Percentiles rank a stretch among this genome's conserved stretches.
phyloP scores from a whole-genome alignment of 305 asterid genomes.

The Nicotiana rustica region DNA sequence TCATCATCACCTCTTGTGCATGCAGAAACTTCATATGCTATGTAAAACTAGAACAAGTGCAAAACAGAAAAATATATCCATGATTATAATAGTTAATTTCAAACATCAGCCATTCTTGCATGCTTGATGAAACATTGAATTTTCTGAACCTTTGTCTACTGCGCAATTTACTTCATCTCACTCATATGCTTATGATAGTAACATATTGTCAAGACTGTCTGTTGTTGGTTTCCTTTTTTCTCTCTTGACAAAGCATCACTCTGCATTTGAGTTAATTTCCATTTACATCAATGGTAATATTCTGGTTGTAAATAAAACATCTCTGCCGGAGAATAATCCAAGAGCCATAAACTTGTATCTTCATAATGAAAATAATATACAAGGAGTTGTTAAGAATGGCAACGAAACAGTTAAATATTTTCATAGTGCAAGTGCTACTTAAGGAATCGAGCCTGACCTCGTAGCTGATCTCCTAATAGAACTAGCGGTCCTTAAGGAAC shows the following conservation, averaged over 20 bases:
- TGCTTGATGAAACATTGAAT: background rate
- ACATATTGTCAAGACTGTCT: background rate
- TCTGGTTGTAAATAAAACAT: background rate
- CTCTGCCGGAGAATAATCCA: background rate
- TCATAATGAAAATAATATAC: background rate
- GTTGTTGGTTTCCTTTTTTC: background rate
- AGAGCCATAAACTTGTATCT: background rate
- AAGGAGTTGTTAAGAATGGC: background rate
- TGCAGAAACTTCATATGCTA: background rate
- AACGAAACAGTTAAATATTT: background rate
- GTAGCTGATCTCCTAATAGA: background rate
- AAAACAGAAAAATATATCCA: background rate
- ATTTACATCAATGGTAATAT: background rate
- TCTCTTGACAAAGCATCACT: background rate
- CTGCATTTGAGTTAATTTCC: background rate
- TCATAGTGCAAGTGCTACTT: background rate
- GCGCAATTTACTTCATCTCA: background rate
- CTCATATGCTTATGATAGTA: background rate
- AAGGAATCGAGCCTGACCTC: background rate
- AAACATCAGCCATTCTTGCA: background rate
- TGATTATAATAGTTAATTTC: background rate
- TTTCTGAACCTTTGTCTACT: background rate
- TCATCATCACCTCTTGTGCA: background rate
- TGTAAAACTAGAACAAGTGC: background rate
- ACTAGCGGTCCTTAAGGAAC: conserved; percentile 4